Evolutionary conservation across 1,139 yeast species (phyloP), one percentile per base, ranked within the genome.

Genomic region (Magnusiomyces suaveolens): DNA sequence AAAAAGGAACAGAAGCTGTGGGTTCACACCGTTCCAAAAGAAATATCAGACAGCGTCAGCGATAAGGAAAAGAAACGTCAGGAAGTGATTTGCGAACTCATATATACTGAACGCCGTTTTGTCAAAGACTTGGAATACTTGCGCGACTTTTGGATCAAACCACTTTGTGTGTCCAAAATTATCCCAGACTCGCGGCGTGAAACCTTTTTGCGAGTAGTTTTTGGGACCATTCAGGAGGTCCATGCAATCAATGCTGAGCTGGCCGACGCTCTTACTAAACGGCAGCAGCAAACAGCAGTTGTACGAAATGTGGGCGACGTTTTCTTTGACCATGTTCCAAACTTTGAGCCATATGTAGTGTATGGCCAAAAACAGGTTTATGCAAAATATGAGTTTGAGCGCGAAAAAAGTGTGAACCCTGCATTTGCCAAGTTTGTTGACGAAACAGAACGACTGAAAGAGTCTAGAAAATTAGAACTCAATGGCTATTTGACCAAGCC

Each of bases 351-450:
- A 2, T 92, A 90, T 70, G 84, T 92, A 52, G 79, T 85, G 51
- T 92, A 92, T 67, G 95, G 96, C 57, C 97, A 97, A n/a, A 89
- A 92, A 57, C 94, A 94, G 67, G 89, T 92, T 54, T 89, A 88
- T 72, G 97, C 97, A 14, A 88, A 89, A 68, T 89, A 88, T 70
- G 96, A 92, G 69, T 89, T 89, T 71, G 98, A 92, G 71, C 79
- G 97, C 53, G 98, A 92, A 67, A 88, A 89, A 69, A 84, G 88
- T 57, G 87, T 85, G 32, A 92, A 94, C 68, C 84, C 94, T 57
- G 80, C 87, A 59, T 92, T 92, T 73, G 92, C 96, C 24, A 76
- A 95, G 65, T 92, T 92, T 68, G 87, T 92, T 57, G 96, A 88
- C 65, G 96, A 94, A 58, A 86, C 90, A 25, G 95, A 87, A 62